Evolutionary conservation across 2,329 filamentous ascomycete species (phyloP).

Genomic region (Fusarium chuoi): DNA sequence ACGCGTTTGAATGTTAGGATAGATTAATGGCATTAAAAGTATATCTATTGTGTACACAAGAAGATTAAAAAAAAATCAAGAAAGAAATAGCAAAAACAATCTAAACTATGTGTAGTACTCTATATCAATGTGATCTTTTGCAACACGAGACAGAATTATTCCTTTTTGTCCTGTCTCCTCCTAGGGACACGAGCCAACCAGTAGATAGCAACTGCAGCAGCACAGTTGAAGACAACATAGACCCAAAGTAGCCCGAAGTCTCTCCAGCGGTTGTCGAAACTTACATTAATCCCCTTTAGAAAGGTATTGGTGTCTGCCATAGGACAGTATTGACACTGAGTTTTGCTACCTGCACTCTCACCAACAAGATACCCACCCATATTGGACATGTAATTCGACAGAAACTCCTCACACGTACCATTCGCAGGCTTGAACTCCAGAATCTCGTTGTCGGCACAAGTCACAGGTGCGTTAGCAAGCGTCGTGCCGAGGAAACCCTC

Average conservation of each 20-base stretch:
- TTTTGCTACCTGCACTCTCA: neutral
- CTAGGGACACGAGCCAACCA: constrained; percentile 54
- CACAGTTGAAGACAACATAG: constrained; percentile 62
- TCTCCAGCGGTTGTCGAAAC: constrained; percentile 62
- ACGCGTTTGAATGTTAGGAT: neutral
- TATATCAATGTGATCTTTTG: fast-evolving
- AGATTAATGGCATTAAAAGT: neutral
- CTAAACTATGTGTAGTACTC: too few relatives aligned
- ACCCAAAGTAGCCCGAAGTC: constrained; percentile 66
- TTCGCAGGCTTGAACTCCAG: constrained; percentile 1
- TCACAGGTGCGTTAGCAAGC: constrained; percentile 63
- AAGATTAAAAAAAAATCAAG: neutral
- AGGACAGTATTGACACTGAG: constrained; percentile 57
- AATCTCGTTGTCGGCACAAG: constrained; percentile 3
- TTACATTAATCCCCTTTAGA: constrained; percentile 53
- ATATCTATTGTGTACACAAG: neutral
- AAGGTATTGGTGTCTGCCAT: constrained; percentile 47
- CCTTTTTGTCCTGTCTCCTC: neutral
- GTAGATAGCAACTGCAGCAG: constrained; percentile 59
- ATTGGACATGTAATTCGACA: constrained; percentile 2
- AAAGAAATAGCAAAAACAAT: neutral
- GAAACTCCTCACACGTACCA: neutral
- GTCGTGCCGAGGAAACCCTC: constrained; percentile 71
- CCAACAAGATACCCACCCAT: neutral
- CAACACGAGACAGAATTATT: neutral